Base-by-base conservation (phyloP, 2,329 filamentous ascomycete species). In the Erysiphe neolycopersici region DNA sequence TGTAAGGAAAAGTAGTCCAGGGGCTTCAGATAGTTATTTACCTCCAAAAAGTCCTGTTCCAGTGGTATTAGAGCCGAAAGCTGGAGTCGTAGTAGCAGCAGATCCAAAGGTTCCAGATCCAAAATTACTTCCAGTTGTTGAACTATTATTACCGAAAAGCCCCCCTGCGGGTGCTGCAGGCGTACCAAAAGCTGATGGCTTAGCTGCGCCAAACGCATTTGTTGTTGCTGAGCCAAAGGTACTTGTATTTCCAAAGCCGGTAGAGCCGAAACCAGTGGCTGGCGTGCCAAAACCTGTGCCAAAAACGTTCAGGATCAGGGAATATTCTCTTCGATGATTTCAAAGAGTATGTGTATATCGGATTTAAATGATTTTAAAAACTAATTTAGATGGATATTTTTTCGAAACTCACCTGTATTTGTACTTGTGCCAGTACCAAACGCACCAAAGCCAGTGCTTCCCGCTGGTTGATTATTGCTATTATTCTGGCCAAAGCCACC, bases 401-500 rank as follows among this genome's bases (percentile, higher is more conserved):
- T 44, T 44, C 46, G 44, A 45, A 46, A 44, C 56, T 47, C 58
- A 59, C 56, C 61, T 54, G 54, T 54, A 50, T 52, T 56, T 19
- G 53, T 53, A 41, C 45, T 47, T 29, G 51, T 49, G 44, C 45
- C 53, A 44, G 54, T 71, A 51, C 69, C 69, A 58, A 79, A 79
- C 18, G 61, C 63, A 19, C 43, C 43, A 35, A 48, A 48, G 9
- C 40, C 44, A 32, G 40, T 30, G 5, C 31, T 29, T 52, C 53
- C 59, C 50, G 55, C 64, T 59, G 62, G 58, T 52, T 61, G 49
- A 43, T 54, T 18, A 8, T 4, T 61, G 45, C 62, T 64, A 56
- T 67, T 72, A 49, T 65, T 67, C 54, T 67, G 65, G 60, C 71
- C 71, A 60, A 77, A 76, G 63, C 70, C 67, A 53, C 63, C 61